Conservation (phyloP, 1,284 basidiomycete species). For the Papiliotrema flavescens region DNA sequence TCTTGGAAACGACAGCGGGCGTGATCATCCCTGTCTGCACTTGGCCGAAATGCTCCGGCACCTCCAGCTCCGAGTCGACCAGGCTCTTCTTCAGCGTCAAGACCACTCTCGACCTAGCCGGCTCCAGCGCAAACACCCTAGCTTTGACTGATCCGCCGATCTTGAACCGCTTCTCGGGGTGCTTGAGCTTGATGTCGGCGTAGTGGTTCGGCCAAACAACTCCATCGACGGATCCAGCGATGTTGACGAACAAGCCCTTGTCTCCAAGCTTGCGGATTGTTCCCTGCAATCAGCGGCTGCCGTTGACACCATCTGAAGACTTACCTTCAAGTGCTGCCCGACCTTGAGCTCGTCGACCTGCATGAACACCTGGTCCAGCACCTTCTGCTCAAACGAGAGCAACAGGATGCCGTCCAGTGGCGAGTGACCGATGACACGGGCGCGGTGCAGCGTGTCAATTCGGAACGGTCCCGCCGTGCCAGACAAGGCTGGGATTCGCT, state of each 20-base stretch:
- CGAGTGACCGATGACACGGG: constrained; percentile 85
- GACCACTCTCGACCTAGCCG: constrained; percentile 73
- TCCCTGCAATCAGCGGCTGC: constrained; percentile 50
- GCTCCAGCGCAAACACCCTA: constrained; percentile 75
- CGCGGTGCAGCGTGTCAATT: constrained; percentile 71
- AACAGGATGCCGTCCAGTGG: constrained; percentile 84
- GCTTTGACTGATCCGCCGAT: constrained; percentile 79
- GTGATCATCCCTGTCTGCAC: constrained; percentile 67
- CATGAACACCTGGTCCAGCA: constrained; percentile 83
- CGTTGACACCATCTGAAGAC: neutral
- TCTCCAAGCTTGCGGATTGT: constrained; percentile 78
- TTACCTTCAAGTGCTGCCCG: constrained; percentile 70
- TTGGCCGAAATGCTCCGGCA: constrained; percentile 65
- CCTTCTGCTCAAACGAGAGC: constrained; percentile 74
- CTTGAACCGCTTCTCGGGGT: constrained; percentile 90
- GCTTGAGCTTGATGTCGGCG: constrained; percentile 87
- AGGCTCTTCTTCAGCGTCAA: constrained; percentile 92
- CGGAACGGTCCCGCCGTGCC: constrained; percentile 72
- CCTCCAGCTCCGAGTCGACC: constrained; percentile 71
- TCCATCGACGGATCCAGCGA: constrained; percentile 83
- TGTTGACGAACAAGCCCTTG: constrained; percentile 73
- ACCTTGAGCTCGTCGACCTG: constrained; percentile 78
- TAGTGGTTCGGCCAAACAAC: constrained; percentile 94
- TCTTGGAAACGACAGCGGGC: constrained; percentile 78
- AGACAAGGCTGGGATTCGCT: constrained; percentile 74